Conservation (phyloP, 441 rosid species). For the Manihot esculenta region DNA sequence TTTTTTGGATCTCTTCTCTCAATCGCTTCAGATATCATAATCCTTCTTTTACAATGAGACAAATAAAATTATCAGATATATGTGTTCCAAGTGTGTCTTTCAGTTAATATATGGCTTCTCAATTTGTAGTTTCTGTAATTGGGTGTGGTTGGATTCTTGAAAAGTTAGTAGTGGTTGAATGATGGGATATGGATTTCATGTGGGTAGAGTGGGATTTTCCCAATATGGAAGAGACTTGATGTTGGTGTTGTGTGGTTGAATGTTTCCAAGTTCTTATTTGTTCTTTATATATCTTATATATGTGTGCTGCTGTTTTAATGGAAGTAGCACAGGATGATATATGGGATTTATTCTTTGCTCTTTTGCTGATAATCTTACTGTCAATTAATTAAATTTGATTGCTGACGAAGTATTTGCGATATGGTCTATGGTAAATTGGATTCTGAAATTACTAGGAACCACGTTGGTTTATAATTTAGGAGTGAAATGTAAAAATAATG, state of each 20-base stretch:
- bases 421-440: background rate
- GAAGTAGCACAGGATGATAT: background rate
- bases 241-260: background rate
- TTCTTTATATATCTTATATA: background rate
- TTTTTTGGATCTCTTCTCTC: background rate
- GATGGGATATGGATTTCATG: background rate
- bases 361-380: too few species aligned
- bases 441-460: background rate
- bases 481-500: background rate
- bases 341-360: background rate
- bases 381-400: background rate
- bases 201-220: conserved; percentile 1
- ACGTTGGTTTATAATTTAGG: background rate
- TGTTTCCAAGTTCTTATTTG: background rate
- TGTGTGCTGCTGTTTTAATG: background rate
- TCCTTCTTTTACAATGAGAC: background rate
- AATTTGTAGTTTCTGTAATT: background rate
- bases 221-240: background rate
- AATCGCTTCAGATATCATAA: background rate
- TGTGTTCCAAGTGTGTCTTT: too few species aligned
- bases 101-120: background rate
- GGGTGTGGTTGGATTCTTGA: background rate
- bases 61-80: too few species aligned
- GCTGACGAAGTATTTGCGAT: background rate
- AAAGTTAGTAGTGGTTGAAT: background rate